Evolutionary conservation across 768 basidiomycete genomes (phyloP).

Genomic region (Cystobasidium onofrii): DNA sequence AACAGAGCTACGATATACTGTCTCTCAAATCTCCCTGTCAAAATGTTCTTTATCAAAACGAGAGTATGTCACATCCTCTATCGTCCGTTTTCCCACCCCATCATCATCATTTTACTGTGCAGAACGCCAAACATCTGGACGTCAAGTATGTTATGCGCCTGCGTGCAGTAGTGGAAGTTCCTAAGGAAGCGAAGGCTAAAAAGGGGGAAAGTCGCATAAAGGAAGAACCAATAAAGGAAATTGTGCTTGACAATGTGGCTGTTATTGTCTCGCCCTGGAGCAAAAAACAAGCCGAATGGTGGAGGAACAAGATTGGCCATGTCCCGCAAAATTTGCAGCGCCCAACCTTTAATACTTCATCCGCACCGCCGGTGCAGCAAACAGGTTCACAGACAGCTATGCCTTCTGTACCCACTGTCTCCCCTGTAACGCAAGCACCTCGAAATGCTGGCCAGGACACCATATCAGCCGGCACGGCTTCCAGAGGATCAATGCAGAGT

Average conservation of each 20-base stretch:
- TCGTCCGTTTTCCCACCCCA: neutral
- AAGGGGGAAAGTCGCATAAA: neutral
- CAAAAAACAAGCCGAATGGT: conserved; percentile 13
- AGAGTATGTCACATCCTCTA: conserved; percentile 1
- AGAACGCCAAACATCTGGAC: conserved; percentile 27
- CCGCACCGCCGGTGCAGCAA: neutral
- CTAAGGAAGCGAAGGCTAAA: conserved; percentile 22
- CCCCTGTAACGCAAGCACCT: neutral
- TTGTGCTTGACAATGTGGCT: conserved; percentile 29
- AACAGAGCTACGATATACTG: conserved; percentile 7
- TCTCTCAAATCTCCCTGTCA: neutral
- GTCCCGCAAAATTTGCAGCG: conserved; percentile 10
- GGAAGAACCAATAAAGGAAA: conserved; percentile 24
- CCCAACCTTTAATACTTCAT: neutral
- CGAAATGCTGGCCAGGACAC: too few relatives aligned
- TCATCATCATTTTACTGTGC: conserved; percentile 19
- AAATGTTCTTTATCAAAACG: conserved; percentile 11
- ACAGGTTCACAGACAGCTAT: too few relatives aligned
- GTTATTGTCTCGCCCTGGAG: conserved; percentile 28
- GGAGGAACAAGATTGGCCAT: conserved; percentile 19
- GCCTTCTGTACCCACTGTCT: too few relatives aligned
- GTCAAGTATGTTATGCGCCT: conserved; percentile 21
- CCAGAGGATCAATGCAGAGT: too few relatives aligned
- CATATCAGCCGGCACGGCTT: neutral
- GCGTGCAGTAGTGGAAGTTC: conserved; percentile 14